phyloP scores from a whole-genome alignment of 495 filamentous ascomycete genomes.

The Penicillium maclennaniae region DNA sequence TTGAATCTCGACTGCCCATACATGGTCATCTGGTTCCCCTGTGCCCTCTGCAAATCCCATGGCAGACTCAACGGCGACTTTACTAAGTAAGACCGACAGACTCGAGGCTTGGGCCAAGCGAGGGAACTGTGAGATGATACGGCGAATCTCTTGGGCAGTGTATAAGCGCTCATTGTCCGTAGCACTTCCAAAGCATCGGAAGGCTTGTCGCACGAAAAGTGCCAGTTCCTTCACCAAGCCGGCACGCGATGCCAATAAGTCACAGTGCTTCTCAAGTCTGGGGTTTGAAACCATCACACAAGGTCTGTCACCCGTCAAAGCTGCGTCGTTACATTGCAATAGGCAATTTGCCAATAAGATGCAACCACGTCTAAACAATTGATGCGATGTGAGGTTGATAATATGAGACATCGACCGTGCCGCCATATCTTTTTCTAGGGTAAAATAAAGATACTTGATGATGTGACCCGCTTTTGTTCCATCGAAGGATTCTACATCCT shows the following conservation, averaged over 20 bases:
- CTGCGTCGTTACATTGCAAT: conserved; percentile 30
- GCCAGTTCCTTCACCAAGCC: conserved; percentile 38
- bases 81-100: conserved; percentile 30
- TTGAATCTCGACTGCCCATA: conserved; percentile 48
- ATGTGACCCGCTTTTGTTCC: conserved; percentile 28
- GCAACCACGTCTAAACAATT: conserved; percentile 36
- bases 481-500: conserved; percentile 5
- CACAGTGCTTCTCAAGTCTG: conserved; percentile 14
- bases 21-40: conserved; percentile 44
- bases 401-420: conserved; percentile 1
- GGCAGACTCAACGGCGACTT: conserved; percentile 45
- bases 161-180: conserved; percentile 21
- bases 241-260: conserved; percentile 25
- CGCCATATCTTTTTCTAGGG: conserved; percentile 27
- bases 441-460: conserved; percentile 23
- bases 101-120: conserved; percentile 19
- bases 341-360: conserved; percentile 34
- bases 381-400: conserved; percentile 16
- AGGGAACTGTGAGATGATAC: conserved; percentile 29
- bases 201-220: conserved; percentile 32
- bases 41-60: conserved; percentile 46
- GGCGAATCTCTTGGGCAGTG: conserved; percentile 26
- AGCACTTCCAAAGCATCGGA: conserved; percentile 32
- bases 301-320: conserved; percentile 3
- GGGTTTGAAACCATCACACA: conserved; percentile 5